These are phyloP conservation scores for Saccharomycopsis capsularis DNA, from an alignment of 805 yeast species.

Conservation along the genomic window DNA sequence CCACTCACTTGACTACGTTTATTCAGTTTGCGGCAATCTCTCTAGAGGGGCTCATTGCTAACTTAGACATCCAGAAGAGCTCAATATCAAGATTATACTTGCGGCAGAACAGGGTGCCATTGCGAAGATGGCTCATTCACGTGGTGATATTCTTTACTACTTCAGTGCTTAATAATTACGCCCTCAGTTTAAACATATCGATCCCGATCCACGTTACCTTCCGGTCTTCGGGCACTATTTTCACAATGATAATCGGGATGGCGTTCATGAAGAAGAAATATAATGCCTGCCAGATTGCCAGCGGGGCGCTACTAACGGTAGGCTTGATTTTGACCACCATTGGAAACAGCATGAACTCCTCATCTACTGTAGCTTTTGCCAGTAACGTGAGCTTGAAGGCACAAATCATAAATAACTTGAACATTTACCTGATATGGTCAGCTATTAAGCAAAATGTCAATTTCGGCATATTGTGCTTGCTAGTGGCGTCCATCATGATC, in stretches of 20 bases:
- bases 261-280: slow-evolving; percentile 41
- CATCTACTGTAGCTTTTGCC: not conserved
- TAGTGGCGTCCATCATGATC: slow-evolving; percentile 42
- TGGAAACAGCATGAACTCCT: slow-evolving; percentile 5
- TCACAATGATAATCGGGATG: slow-evolving; percentile 53
- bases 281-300: slow-evolving; percentile 37
- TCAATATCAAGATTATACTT: slow-evolving; percentile 29
- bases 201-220: slow-evolving; percentile 63
- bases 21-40: slow-evolving; percentile 45
- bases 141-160: slow-evolving; percentile 45
- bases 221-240: slow-evolving; percentile 56
- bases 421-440: not conserved
- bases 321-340: slow-evolving; percentile 46
- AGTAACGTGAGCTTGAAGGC: not conserved
- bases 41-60: slow-evolving; percentile 34
- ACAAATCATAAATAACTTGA: not conserved
- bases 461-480: slow-evolving; percentile 35
- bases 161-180: slow-evolving; percentile 51
- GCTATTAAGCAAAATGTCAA: not conserved
- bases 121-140: slow-evolving; percentile 37
- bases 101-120: slow-evolving; percentile 34
- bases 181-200: slow-evolving; percentile 48
- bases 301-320: slow-evolving; percentile 44
- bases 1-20: slow-evolving; percentile 52
- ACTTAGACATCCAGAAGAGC: slow-evolving; percentile 26